Evolutionary conservation across 345 rosid genomes (phyloP).

Genomic region (Camelina laxa): DNA sequence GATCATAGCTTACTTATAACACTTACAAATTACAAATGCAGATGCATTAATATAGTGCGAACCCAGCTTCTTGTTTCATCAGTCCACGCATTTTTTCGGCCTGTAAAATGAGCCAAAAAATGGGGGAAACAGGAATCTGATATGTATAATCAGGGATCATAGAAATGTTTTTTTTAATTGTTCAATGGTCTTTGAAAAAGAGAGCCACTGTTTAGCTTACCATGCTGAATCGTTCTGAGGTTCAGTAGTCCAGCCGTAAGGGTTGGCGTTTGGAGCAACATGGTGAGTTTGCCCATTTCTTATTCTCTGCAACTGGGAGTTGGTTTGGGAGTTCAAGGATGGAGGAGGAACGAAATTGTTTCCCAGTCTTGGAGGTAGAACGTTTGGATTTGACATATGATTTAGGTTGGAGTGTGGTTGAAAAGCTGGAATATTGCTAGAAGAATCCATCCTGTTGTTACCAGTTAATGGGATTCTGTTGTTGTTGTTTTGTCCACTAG

Average conservation of each 20-base stretch:
- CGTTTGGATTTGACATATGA: conserved; percentile 31
- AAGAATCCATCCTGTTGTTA: conserved; percentile 34
- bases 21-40: conserved; percentile 22
- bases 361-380: conserved; percentile 36
- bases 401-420: conserved; percentile 43
- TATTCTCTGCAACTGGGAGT: conserved; percentile 29
- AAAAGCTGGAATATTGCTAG: conserved; percentile 36
- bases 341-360: conserved; percentile 37
- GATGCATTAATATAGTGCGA: background rate
- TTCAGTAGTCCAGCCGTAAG: conserved; percentile 39
- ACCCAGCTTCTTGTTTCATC: conserved; percentile 29
- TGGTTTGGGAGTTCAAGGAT: conserved; percentile 31
- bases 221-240: conserved; percentile 34
- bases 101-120: conserved; percentile 33
- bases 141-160: conserved; percentile 19
- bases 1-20: conserved; percentile 19
- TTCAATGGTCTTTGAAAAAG: background rate
- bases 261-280: conserved; percentile 26
- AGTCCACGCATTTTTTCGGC: conserved; percentile 38
- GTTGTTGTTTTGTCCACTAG: conserved; percentile 48
- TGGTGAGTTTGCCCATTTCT: conserved; percentile 33
- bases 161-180: background rate
- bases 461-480: conserved; percentile 52
- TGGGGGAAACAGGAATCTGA: conserved; percentile 6
- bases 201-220: conserved; percentile 24